Base-by-base conservation (phyloP, 495 filamentous ascomycete species). In the Aspergillus incahuasiensis region DNA sequence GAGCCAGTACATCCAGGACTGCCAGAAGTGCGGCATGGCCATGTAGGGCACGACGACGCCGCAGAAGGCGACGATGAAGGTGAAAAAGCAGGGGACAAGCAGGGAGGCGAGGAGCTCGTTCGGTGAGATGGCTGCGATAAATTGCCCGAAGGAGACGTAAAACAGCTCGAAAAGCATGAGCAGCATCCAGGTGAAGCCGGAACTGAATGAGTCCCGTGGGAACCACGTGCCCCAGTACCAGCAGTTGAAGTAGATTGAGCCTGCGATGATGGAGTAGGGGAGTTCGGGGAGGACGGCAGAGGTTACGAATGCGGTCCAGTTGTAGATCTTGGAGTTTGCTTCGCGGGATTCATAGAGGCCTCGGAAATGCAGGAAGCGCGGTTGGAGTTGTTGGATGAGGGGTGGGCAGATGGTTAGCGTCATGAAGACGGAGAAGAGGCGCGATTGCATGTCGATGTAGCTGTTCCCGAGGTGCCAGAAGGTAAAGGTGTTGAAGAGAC, bases 361-460 rank as follows among this genome's bases (percentile, higher is more conserved):
- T 12, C 78, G 69, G 56, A 75, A 76, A 56, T 79, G 69, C 1
- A 81, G 57, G 55, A 67, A 80, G 22, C 63, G 67, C 6, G 77
- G 78, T 58, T 81, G 78, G 1, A 80, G 60, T 42, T 87, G 86
- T 55, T 88, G 82, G 6, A 85, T 82, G 0, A 89, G 66, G 0
- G 81, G 79, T 0, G 81, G 82, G 2, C 74, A 78, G 48, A 86
- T 83, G 18, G 85, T 87, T 13, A 87, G 74, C 11, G 82, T 80
- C 82, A 90, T 84, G 68, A 91, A 91, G 50, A 88, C 73, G 28
- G 84, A 82, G 66, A 90, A 90, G 0, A 90, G 70, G 20, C 80
- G 72, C 8, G 79, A 81, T 59, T 86, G 81, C 78, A 85, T 82
- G 64, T 84, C 86, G 32, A 82, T 78, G 24, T 75, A 73, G 12